Evolutionary conservation across 495 filamentous ascomycete species (phyloP).

Genomic region (Daldinia bambusicola): DNA sequence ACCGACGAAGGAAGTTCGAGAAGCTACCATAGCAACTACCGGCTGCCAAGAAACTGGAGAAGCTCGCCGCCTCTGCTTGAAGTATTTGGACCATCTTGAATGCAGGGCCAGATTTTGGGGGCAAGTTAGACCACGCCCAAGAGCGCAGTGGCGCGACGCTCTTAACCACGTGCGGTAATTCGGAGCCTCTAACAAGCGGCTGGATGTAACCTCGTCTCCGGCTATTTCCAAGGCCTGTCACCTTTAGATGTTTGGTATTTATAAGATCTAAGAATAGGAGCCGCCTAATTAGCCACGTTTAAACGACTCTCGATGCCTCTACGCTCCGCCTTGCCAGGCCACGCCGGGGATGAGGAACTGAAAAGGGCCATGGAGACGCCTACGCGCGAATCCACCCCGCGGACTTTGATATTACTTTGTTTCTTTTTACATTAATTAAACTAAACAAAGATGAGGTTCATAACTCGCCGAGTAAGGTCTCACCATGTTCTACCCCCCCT

Average conservation of each 20-base stretch:
- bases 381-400: neutral
- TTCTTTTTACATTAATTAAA: neutral
- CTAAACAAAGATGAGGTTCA: neutral
- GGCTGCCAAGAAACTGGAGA: constrained; percentile 45
- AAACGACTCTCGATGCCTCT: neutral
- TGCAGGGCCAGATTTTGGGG: constrained; percentile 23
- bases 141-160: constrained; percentile 5
- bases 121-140: neutral
- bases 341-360: constrained; percentile 7
- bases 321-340: neutral
- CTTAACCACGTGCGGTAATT: constrained; percentile 44
- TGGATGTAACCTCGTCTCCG: constrained; percentile 30
- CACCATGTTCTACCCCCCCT: neutral
- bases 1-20: neutral
- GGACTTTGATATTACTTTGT: neutral
- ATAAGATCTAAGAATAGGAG: constrained; percentile 30
- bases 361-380: neutral
- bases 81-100: constrained; percentile 34
- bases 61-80: constrained; percentile 14
- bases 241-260: constrained; percentile 13
- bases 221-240: constrained; percentile 40
- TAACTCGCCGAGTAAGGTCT: neutral
- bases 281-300: constrained; percentile 26
- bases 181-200: constrained; percentile 33
- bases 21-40: constrained; percentile 35